Evolutionary conservation across 139 green algal species (phyloP).

Genomic region (Penium margaritaceum): DNA sequence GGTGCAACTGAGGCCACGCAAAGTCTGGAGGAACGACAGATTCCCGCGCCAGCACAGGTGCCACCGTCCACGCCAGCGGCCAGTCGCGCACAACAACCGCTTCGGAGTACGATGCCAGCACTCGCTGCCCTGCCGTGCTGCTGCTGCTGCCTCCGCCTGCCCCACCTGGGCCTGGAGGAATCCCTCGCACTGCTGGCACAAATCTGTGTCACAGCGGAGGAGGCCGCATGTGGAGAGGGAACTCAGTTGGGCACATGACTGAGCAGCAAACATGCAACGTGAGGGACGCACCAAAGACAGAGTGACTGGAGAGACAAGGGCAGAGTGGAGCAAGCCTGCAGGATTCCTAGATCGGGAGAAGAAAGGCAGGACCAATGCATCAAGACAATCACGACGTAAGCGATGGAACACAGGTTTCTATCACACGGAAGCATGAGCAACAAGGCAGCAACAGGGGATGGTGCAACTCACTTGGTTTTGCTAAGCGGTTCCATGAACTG

Average conservation of each 20-base stretch:
- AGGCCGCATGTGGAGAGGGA: neutral
- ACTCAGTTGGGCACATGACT: neutral
- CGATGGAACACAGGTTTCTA: too few relatives aligned
- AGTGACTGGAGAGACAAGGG: too few relatives aligned
- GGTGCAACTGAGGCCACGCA: constrained; percentile 40
- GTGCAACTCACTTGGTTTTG: constrained; percentile 6
- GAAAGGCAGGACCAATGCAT: too few relatives aligned
- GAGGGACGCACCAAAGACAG: neutral
- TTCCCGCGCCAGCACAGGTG: constrained; percentile 45
- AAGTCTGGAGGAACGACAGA: constrained; percentile 24
- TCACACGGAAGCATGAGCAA: too few relatives aligned
- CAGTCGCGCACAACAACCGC: constrained; percentile 53
- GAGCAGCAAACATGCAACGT: neutral
- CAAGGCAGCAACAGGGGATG: too few relatives aligned
- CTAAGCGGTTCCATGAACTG: neutral
- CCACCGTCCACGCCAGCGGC: constrained; percentile 55
- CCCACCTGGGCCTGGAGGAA: too few relatives aligned
- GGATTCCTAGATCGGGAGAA: neutral
- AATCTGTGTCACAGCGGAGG: neutral
- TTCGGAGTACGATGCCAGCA: constrained; percentile 23
- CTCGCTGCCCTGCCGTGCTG: neutral
- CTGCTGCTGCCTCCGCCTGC: neutral
- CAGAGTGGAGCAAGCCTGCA: neutral
- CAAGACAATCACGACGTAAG: too few relatives aligned
- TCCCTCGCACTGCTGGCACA: constrained; percentile 13